Percentiles rank a stretch among this genome's conserved stretches.
These are phyloP conservation scores for Ampelocalamus luodianensis DNA, from an alignment of 176 grass and related monocot species.

Conservation along the genomic window DNA sequence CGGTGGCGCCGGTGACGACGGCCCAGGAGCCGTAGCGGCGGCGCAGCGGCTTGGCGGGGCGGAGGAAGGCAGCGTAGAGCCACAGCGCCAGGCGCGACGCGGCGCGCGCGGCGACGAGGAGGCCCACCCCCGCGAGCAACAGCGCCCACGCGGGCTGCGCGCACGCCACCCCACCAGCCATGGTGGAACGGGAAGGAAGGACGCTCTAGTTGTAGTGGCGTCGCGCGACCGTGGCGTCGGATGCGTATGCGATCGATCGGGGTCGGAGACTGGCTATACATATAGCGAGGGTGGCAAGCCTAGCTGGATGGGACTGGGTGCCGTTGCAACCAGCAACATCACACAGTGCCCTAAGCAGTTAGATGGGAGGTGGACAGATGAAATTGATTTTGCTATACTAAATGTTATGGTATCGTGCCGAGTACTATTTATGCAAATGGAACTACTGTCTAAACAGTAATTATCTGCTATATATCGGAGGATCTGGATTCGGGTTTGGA, in stretches of 20 bases:
- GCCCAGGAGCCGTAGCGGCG: constrained; percentile 70
- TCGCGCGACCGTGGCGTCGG: not conserved
- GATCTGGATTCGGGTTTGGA: too few species aligned
- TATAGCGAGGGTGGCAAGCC: not conserved
- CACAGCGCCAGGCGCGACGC: constrained; percentile 42
- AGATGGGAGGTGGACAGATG: too few species aligned
- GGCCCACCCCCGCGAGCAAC: constrained; percentile 48
- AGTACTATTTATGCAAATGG: too few species aligned
- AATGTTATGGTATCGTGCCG: too few species aligned
- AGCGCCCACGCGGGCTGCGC: constrained; percentile 58
- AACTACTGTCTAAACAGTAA: too few species aligned
- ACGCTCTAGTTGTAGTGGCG: not conserved
- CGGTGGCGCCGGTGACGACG: constrained; percentile 77
- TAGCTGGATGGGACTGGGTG: not conserved
- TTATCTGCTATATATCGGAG: too few species aligned
- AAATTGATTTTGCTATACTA: too few species aligned
- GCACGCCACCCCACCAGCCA: not conserved
- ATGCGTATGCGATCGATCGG: not conserved
- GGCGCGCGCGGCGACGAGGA: constrained; percentile 44
- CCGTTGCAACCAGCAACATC: too few species aligned
- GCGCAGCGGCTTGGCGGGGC: constrained; percentile 61
- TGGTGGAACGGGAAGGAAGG: not conserved
- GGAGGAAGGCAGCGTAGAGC: constrained; percentile 72
- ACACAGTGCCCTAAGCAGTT: too few species aligned
- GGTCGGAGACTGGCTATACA: not conserved